Base-by-base conservation (phyloP, 164 flowering plant species). In the Sextonia rubra region DNA sequence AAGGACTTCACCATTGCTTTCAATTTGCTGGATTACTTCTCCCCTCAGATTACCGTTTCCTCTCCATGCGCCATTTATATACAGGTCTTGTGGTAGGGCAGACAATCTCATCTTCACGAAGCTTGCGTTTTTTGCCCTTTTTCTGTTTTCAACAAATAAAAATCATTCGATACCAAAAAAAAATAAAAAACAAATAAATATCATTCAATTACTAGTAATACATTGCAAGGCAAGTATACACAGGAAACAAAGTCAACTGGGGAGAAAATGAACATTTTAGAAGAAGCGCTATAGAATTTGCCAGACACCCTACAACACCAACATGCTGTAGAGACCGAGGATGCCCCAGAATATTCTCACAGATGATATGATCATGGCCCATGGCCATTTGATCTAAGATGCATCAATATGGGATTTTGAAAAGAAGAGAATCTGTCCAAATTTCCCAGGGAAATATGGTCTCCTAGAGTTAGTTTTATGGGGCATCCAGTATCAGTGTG, bases 21-120 rank as follows among this genome's bases (percentile, higher is more conserved):
- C 58, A 52, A 14, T 52, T 15, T 15, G 58, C 17, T 52, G 20
- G 58, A 17, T 52, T 52, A 52, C 58, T 15, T 20, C 44, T 20
- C 44, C 44, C 44, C 11, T 37, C 14, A 20, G 27, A 27, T 76
- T 72, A 81, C 23, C 82, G 76, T 20, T 79, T 81, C 27, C 82
- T 62, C 77, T 94, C 97, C 3, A 81, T n/a, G 22, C 84, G 77
- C 98, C 98, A 94, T 80, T 87, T 88, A 79, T 83, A 91, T 22
- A 94, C 94, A 17, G 96, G 92, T 70, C 69, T 77, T 4, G 84
- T 72, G 29, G 92, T 85, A 55, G 94, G 93, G 61, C 49, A 44
- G n/a, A 75, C 87, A 66, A 94, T 81, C 82, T 94, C 97, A 68
- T 88, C 92, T 69, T 94, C 98, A 2, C 90, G 89, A 11, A 94